phyloP scores from a whole-genome alignment of 2,329 filamentous ascomycete species.

The Botrytis deweyae region DNA sequence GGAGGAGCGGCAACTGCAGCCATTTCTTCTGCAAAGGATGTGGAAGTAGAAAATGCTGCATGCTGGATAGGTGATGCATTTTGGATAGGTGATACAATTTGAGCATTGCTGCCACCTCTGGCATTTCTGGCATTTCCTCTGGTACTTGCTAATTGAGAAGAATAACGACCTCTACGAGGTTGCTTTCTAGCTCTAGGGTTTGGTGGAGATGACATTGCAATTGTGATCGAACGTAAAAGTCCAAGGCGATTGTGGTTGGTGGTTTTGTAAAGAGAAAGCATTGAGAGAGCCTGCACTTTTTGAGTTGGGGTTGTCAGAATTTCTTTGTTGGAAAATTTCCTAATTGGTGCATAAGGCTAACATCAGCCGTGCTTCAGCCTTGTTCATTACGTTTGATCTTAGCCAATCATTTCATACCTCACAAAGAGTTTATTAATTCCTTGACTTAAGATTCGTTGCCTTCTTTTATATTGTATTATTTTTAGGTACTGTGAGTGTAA shows the following conservation, averaged over 20 bases:
- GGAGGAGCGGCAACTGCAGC: conserved; percentile 39
- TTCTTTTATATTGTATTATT: not conserved
- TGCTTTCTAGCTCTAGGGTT: conserved; percentile 15
- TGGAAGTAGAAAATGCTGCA: conserved; percentile 4
- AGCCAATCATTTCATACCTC: not conserved
- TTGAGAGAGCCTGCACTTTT: not conserved
- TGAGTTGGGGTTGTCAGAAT: not conserved
- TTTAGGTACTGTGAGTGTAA: not conserved
- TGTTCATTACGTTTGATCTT: not conserved
- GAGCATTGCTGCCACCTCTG: not conserved
- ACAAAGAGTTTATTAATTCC: conserved; percentile 5
- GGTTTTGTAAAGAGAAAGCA: conserved; percentile 1
- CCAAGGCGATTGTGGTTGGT: conserved; percentile 5
- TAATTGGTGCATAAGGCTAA: not conserved
- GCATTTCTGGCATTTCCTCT: conserved; percentile 2
- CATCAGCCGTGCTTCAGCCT: conserved; percentile 12
- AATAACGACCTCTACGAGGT: conserved; percentile 10
- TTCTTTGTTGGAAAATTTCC: conserved; percentile 9
- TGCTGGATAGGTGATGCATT: not conserved
- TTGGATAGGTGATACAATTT: not conserved
- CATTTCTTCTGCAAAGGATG: conserved; percentile 13
- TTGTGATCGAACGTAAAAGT: not conserved
- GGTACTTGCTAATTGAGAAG: conserved; percentile 2
- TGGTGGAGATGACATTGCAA: conserved; percentile 11
- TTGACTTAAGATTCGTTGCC: not conserved